Percentiles rank a stretch among this genome's conserved stretches.
Evolutionary conservation across 768 basidiomycete species (phyloP).

Genomic region (Boletus tomentosulus): DNA sequence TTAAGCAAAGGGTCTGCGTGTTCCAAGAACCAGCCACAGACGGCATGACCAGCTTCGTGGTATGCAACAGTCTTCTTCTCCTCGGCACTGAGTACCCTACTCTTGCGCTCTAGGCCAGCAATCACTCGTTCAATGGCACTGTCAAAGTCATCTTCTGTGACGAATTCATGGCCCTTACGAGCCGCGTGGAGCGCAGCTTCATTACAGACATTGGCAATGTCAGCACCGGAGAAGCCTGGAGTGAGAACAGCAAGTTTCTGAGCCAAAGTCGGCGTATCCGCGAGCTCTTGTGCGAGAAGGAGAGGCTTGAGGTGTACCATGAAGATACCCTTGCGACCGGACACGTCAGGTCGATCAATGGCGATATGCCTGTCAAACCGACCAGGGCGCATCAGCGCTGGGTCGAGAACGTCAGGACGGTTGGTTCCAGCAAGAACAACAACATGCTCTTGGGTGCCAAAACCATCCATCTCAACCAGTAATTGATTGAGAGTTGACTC

Average conservation of each 20-base stretch:
- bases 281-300: constrained; percentile 54
- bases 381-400: constrained; percentile 93
- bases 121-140: constrained; percentile 98
- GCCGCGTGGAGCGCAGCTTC: constrained; percentile 96
- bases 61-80: constrained; percentile 99
- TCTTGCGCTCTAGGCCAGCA: constrained; percentile 95
- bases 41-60: constrained; percentile 98
- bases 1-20: constrained; percentile 96
- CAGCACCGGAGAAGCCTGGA: constrained; percentile 97
- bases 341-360: constrained; percentile 92
- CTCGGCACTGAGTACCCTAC: constrained; percentile 83
- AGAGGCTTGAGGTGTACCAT: constrained; percentile 86
- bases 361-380: constrained; percentile 96
- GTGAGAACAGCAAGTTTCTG: constrained; percentile 95
- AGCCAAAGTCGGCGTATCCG: constrained; percentile 55
- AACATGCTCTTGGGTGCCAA: constrained; percentile 94
- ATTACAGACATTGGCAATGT: constrained; percentile 98
- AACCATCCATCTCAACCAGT: constrained; percentile 99
- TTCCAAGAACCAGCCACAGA: constrained; percentile 98
- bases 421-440: constrained; percentile 97
- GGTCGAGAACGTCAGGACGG: constrained; percentile 92
- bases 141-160: constrained; percentile 87
- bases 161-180: constrained; percentile 70
- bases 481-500: constrained; percentile 97
- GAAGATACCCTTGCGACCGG: constrained; percentile 91